Conservation (phyloP, 495 filamentous ascomycete species). For the Lasiosphaeris hirsuta region DNA sequence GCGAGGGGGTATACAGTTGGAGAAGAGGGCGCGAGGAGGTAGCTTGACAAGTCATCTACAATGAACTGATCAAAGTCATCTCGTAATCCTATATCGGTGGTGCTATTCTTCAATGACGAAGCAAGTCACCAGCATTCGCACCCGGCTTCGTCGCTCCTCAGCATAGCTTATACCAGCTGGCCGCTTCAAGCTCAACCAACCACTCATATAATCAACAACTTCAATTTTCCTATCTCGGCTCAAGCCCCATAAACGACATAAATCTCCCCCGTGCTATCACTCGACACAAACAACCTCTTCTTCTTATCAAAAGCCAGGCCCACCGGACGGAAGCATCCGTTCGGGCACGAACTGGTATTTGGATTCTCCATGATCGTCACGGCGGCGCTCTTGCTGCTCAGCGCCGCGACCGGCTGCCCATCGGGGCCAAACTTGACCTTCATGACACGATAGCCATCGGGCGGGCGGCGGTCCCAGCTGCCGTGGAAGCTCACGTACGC, state of each 20-base stretch:
- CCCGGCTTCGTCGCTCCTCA: too few species aligned
- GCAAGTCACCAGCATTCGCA: too few species aligned
- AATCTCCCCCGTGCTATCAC: constrained; percentile 47
- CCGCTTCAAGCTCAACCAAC: too few species aligned
- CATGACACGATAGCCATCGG: constrained; percentile 48
- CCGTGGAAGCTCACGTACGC: constrained; percentile 57
- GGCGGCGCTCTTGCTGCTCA: constrained; percentile 39
- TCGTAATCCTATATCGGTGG: too few species aligned
- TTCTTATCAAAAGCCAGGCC: constrained; percentile 47
- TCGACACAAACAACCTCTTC: constrained; percentile 47
- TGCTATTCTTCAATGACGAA: too few species aligned
- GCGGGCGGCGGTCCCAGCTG: constrained; percentile 44
- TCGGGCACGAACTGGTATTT: constrained; percentile 33
- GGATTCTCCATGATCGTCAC: constrained; percentile 46
- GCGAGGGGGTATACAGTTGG: constrained; percentile 87
- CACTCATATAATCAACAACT: too few species aligned
- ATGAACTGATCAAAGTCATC: neutral
- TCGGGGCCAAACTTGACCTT: constrained; percentile 41
- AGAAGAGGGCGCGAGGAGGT: constrained; percentile 39
- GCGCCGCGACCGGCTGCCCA: constrained; percentile 39
- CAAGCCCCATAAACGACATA: constrained; percentile 42
- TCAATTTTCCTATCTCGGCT: too few species aligned
- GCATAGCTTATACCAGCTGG: too few species aligned
- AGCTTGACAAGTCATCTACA: neutral
- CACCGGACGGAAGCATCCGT: constrained; percentile 48